Evolutionary conservation across 257 asterid genomes (phyloP).

Genomic region (Plantago major): DNA sequence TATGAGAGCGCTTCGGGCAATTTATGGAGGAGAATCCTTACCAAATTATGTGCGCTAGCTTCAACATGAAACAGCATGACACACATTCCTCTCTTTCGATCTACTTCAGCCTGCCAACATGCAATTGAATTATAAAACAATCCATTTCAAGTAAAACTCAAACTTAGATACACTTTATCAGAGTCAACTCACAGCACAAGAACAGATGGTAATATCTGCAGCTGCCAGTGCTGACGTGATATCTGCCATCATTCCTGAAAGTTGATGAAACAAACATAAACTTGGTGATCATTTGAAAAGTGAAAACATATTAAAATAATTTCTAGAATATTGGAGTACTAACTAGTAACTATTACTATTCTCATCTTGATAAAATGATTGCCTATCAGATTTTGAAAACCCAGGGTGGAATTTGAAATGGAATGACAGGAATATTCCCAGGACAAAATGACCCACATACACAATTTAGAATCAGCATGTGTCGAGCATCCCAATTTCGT

Average conservation of each 20-base stretch:
- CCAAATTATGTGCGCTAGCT: constrained; percentile 75
- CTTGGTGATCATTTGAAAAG: not conserved
- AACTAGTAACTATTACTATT: too few relatives aligned
- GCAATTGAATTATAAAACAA: not conserved
- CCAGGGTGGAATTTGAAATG: too few relatives aligned
- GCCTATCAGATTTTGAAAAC: too few relatives aligned
- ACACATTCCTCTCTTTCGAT: constrained; percentile 67
- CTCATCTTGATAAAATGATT: too few relatives aligned
- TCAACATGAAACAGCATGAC: constrained; percentile 76
- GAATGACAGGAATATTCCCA: too few relatives aligned
- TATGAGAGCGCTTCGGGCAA: not conserved
- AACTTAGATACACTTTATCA: not conserved
- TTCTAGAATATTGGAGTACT: too few relatives aligned
- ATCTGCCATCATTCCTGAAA: constrained; percentile 87
- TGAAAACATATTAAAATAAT: too few relatives aligned
- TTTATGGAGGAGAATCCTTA: constrained; percentile 22
- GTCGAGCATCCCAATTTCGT: too few relatives aligned
- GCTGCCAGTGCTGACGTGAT: constrained; percentile 75
- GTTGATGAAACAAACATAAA: not conserved
- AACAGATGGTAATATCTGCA: constrained; percentile 60
- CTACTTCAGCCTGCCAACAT: constrained; percentile 69
- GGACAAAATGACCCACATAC: too few relatives aligned
- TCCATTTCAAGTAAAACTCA: not conserved
- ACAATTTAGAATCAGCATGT: too few relatives aligned
- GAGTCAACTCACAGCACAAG: constrained; percentile 75